phyloP scores from a whole-genome alignment of 2,329 filamentous ascomycete species.

The Boeremia exigua region DNA sequence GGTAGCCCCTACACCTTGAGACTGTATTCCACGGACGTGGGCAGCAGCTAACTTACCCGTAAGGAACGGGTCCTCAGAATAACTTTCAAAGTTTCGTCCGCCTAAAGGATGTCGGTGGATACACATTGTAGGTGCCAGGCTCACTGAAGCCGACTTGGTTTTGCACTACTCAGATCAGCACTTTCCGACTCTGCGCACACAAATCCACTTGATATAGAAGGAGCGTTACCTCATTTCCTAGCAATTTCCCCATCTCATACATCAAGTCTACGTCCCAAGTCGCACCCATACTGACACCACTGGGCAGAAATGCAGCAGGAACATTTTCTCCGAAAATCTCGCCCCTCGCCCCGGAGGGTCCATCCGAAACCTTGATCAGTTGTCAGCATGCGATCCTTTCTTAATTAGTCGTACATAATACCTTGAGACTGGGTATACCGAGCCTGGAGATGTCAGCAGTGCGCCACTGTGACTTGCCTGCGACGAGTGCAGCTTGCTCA shows the following conservation, averaged over 20 bases:
- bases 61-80: conserved; percentile 16
- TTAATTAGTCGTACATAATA: no score
- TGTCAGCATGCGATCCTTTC: no score
- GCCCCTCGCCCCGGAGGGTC: not conserved
- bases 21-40: not conserved
- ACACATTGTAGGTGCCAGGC: conserved; percentile 38
- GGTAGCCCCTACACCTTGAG: not conserved
- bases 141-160: conserved; percentile 17
- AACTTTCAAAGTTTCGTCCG: conserved; percentile 22
- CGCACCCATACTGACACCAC: no score
- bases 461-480: not conserved
- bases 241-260: no score
- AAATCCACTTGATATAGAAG: not conserved
- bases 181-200: no score
- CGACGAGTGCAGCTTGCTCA: no score
- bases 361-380: no score
- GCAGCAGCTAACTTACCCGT: not conserved
- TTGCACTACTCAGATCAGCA: not conserved
- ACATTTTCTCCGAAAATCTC: not conserved
- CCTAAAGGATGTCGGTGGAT: conserved; percentile 17
- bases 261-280: not conserved
- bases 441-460: conserved; percentile 11
- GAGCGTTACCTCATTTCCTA: not conserved
- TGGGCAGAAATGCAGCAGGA: not conserved
- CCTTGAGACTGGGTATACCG: not conserved